Conservation (phyloP, 257 asterid species). For the Solanum chaucha region DNA sequence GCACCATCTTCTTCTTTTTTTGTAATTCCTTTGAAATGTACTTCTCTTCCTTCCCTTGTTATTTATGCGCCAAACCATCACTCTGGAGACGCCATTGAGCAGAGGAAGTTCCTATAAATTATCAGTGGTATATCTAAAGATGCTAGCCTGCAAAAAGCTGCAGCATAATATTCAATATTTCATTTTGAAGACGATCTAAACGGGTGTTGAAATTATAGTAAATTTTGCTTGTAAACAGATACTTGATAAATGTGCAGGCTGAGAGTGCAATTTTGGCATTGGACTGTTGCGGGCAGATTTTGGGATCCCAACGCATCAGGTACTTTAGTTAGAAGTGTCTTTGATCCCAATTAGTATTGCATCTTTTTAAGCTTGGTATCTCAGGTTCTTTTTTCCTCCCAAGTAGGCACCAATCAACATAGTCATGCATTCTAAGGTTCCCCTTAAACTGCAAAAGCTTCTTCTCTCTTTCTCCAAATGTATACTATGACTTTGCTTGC, state of each 20-base stretch:
- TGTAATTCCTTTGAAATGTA: background rate
- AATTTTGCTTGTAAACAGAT: background rate
- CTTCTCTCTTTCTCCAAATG: background rate
- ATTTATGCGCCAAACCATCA: background rate
- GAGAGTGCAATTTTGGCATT: constrained; percentile 80
- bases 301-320: constrained; percentile 88
- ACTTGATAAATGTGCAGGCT: too few species aligned
- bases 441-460: background rate
- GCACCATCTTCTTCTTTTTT: background rate
- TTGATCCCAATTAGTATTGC: background rate
- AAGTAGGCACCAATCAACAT: background rate
- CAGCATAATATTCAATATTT: background rate
- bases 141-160: background rate
- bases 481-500: background rate
- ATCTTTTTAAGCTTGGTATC: background rate
- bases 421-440: background rate
- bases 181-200: background rate
- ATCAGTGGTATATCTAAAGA: background rate
- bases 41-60: background rate
- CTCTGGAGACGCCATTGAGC: background rate
- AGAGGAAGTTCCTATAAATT: background rate
- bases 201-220: background rate
- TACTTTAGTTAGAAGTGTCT: constrained; percentile 6
- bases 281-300: constrained; percentile 72
- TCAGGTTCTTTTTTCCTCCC: background rate